Evolutionary conservation across 192 early-diverging fungal species (phyloP), one percentile per base, ranked within the genome.

Genomic region (Chytriomyces hyalinus): DNA sequence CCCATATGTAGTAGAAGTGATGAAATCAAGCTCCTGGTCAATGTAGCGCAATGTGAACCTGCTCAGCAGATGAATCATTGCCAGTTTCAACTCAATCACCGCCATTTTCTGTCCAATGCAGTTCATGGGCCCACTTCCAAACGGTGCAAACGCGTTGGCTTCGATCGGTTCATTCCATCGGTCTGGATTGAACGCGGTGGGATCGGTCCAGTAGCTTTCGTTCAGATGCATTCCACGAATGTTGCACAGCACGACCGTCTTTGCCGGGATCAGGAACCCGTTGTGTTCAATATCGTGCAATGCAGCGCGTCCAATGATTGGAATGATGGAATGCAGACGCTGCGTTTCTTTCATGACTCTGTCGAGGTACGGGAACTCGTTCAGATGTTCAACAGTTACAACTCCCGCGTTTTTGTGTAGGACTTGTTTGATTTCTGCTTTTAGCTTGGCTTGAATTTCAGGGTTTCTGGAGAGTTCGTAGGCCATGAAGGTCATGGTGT

Each of bases 91-190:
- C 65, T 87, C 85, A 71, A 84, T 81, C 59, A 85, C 67, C 17
- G 85, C 85, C 79, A 87, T 81, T 61, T 87, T 87, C 67, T 83
- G 81, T 9, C 86, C 86, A 48, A 87, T 83, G 49, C 83, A 83
- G 20, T 57, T 83, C 24, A 62, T 50, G 0, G 66, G 76, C 5
- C 85, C 85, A 36, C 83, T 80, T 1, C 75, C 81, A 80, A 87
- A 87, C 8, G 86, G 84, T 6, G 86, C 26, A 61, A 79, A 87
- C n/a, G 69, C 61, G 8, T 85, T 80, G 43, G 81, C 73, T 13
- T 62, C 73, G 6, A 75, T 49, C 7, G 59, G 63, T 6, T 74
- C 83, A 15, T 68, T 47, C 80, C 79, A 87, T 36, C 86, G 26
- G 36, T 82, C 81, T 7, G 86, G 86, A 48, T 79, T 70, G 67